Conservation (phyloP, 768 basidiomycete species). For the Glaciozyma antarctica region DNA sequence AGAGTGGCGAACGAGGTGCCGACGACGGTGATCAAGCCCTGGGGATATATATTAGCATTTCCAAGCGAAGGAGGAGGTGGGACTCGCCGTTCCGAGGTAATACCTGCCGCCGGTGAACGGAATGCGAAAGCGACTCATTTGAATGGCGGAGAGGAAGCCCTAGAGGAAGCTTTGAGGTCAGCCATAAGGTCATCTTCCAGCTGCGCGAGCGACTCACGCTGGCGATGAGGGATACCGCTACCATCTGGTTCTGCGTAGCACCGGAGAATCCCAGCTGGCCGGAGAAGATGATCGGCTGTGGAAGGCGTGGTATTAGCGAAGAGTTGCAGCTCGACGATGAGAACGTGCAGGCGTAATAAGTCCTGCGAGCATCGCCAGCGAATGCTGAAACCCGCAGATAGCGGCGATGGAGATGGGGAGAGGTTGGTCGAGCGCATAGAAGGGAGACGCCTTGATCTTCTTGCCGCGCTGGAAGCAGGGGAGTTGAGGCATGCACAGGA, state of each 20-base stretch:
- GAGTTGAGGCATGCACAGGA: conserved; percentile 59
- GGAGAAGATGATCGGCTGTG: conserved; percentile 1
- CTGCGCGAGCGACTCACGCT: too few relatives aligned
- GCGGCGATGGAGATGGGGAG: conserved; percentile 65
- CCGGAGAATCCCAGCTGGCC: conserved; percentile 43
- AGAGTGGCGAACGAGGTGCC: conserved; percentile 40
- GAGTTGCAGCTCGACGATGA: conserved; percentile 53
- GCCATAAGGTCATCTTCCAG: too few relatives aligned
- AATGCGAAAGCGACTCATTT: conserved; percentile 53
- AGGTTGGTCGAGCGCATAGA: conserved; percentile 63
- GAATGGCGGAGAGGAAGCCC: conserved; percentile 47
- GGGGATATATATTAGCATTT: too few relatives aligned
- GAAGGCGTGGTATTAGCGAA: conserved; percentile 55
- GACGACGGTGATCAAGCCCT: conserved; percentile 62
- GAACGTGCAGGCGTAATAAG: background rate
- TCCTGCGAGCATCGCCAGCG: background rate
- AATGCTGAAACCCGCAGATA: conserved; percentile 42
- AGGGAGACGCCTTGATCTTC: conserved; percentile 50
- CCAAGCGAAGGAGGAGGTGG: too few relatives aligned
- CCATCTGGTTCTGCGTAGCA: conserved; percentile 72
- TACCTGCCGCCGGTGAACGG: conserved; percentile 10
- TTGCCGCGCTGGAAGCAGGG: conserved; percentile 48
- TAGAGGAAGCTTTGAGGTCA: too few relatives aligned
- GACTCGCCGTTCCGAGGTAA: conserved; percentile 22
- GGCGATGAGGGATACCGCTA: conserved; percentile 70